phyloP scores from a whole-genome alignment of 1,284 basidiomycete genomes.

The Heimioporus retisporus region DNA sequence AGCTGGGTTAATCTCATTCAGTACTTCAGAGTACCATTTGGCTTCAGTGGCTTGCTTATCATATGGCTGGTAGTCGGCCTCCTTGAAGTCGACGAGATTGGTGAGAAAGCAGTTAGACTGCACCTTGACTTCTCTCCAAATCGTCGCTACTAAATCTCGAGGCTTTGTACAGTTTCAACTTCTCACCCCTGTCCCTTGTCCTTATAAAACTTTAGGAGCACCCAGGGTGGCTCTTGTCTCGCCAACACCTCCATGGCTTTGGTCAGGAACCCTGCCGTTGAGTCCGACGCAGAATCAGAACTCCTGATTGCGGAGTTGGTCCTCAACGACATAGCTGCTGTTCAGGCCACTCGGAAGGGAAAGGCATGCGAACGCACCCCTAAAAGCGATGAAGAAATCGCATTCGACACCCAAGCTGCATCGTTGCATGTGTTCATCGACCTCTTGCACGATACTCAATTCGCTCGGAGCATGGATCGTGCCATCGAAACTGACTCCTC shows the following conservation, averaged over 20 bases:
- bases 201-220: background rate
- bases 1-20: too few relatives aligned
- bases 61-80: too few relatives aligned
- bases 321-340: slow-evolving; percentile 52
- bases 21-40: too few relatives aligned
- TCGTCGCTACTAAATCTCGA: too few relatives aligned
- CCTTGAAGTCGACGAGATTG: too few relatives aligned
- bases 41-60: too few relatives aligned
- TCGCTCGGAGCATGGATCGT: slow-evolving; percentile 52
- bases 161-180: too few relatives aligned
- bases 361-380: slow-evolving; percentile 45
- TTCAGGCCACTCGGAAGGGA: slow-evolving; percentile 50
- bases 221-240: background rate
- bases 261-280: slow-evolving; percentile 21
- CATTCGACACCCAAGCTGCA: slow-evolving; percentile 56
- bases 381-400: slow-evolving; percentile 59
- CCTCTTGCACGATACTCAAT: slow-evolving; percentile 43
- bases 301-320: slow-evolving; percentile 37
- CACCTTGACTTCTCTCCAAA: too few relatives aligned
- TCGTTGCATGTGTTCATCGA: slow-evolving; percentile 47
- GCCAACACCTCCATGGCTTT: slow-evolving; percentile 18
- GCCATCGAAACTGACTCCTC: slow-evolving; percentile 27
- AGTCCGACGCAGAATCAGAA: slow-evolving; percentile 32
- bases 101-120: too few relatives aligned
- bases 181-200: background rate